Evolutionary conservation across 2,329 filamentous ascomycete species (phyloP).

Genomic region (Neonectria coccinea): DNA sequence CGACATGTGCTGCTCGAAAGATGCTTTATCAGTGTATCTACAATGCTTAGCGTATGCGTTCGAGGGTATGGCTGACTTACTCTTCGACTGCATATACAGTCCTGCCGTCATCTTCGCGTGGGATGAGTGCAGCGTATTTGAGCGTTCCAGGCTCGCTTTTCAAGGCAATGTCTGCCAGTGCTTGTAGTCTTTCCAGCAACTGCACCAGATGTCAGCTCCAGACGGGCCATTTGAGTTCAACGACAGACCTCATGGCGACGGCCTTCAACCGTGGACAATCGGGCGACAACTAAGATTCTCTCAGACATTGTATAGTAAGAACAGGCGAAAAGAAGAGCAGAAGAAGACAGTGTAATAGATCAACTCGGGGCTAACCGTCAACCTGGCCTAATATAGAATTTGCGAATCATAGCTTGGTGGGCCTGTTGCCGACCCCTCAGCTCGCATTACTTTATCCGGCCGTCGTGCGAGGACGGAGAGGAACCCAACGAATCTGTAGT

Average conservation of each 20-base stretch:
- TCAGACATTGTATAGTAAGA: constrained; percentile 13
- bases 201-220: neutral
- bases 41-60: neutral
- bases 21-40: constrained; percentile 44
- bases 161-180: constrained; percentile 2
- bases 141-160: constrained; percentile 21
- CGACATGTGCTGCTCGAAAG: constrained; percentile 44
- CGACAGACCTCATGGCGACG: constrained; percentile 22
- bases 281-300: constrained; percentile 19
- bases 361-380: neutral
- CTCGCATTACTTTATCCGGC: constrained; percentile 20
- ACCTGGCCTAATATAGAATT: neutral
- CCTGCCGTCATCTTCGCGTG: constrained; percentile 43
- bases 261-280: constrained; percentile 15
- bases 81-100: constrained; percentile 45
- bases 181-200: constrained; percentile 19
- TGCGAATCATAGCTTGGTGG: neutral
- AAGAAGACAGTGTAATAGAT: neutral
- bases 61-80: constrained; percentile 25
- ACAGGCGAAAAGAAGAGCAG: neutral
- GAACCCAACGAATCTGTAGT: neutral
- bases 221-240: neutral
- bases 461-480: neutral
- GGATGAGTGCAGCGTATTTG: constrained; percentile 44
- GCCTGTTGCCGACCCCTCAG: constrained; percentile 3